A percentile compares a stretch with the other conserved stretches of the same genome.
Evolutionary conservation across 1,284 basidiomycete species (phyloP).

Genomic region (Coniophora puteana): DNA sequence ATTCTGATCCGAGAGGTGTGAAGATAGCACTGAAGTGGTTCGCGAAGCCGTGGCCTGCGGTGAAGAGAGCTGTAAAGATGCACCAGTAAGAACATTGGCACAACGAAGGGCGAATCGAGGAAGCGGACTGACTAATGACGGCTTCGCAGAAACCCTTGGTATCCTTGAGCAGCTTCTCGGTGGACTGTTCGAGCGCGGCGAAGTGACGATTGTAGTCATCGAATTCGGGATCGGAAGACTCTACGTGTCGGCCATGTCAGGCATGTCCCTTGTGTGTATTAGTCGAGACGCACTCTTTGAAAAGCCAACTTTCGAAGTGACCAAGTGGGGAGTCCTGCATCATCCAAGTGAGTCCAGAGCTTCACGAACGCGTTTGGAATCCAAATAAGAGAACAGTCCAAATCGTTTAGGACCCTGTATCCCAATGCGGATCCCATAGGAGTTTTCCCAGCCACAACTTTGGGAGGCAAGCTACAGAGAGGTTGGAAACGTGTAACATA

Average conservation of each 20-base stretch:
- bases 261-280: slow-evolving; percentile 7
- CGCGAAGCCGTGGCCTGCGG: slow-evolving; percentile 73
- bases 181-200: slow-evolving; percentile 71
- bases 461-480: too few relatives aligned
- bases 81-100: slow-evolving; percentile 7
- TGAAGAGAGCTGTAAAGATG: slow-evolving; percentile 65
- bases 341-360: slow-evolving; percentile 11
- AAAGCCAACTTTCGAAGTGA: slow-evolving; percentile 85
- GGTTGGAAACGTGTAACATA: too few relatives aligned
- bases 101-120: slow-evolving; percentile 1
- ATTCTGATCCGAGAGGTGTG: slow-evolving; percentile 80
- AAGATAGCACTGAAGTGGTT: slow-evolving; percentile 78
- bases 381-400: not conserved
- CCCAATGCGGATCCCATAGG: not conserved
- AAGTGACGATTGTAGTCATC: slow-evolving; percentile 83
- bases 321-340: slow-evolving; percentile 79
- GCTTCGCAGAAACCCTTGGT: slow-evolving; percentile 84
- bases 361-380: not conserved
- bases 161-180: slow-evolving; percentile 92
- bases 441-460: not conserved
- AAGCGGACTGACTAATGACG: slow-evolving; percentile 57
- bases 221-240: slow-evolving; percentile 85
- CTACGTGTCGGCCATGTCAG: slow-evolving; percentile 35
- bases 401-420: slow-evolving; percentile 1
- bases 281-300: slow-evolving; percentile 67